Conservation (phyloP, 805 yeast genomes). For the Candida berthetii region DNA sequence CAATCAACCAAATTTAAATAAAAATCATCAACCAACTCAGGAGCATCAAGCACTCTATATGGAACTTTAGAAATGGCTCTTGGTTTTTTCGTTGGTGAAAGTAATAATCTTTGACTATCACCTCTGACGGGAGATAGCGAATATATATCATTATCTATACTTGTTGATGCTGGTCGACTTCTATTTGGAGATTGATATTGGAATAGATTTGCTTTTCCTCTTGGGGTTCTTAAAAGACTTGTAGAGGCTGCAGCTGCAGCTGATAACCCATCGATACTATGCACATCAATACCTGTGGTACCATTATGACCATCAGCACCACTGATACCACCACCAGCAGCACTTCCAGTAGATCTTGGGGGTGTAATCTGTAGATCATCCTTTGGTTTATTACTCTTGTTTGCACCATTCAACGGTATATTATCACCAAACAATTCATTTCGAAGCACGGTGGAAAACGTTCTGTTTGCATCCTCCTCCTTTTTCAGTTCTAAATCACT, state of each 20-base stretch:
- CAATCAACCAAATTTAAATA: constrained; percentile 90
- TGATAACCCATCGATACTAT: neutral
- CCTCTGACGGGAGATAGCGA: constrained; percentile 84
- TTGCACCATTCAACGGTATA: constrained; percentile 40
- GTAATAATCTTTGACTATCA: constrained; percentile 72
- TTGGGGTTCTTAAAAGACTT: constrained; percentile 27
- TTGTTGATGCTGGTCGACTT: constrained; percentile 51
- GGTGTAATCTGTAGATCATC: constrained; percentile 22
- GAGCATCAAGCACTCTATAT: constrained; percentile 91
- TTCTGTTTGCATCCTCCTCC: constrained; percentile 79
- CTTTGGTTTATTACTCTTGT: constrained; percentile 22
- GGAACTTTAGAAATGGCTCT: constrained; percentile 83
- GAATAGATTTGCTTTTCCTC: constrained; percentile 50
- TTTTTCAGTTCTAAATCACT: constrained; percentile 62
- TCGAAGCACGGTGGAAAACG: constrained; percentile 79
- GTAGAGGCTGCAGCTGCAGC: neutral
- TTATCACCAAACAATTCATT: constrained; percentile 91
- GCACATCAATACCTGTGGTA: neutral
- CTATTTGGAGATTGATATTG: constrained; percentile 71
- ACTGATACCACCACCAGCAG: constrained; percentile 1
- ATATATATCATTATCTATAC: constrained; percentile 66
- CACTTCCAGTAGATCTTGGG: constrained; percentile 24
- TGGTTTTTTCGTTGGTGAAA: constrained; percentile 77
- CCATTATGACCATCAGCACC: neutral
- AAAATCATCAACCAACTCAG: constrained; percentile 90